Evolutionary conservation across 2,329 filamentous ascomycete genomes (phyloP).

Genomic region (Aspergillaceae sp.): DNA sequence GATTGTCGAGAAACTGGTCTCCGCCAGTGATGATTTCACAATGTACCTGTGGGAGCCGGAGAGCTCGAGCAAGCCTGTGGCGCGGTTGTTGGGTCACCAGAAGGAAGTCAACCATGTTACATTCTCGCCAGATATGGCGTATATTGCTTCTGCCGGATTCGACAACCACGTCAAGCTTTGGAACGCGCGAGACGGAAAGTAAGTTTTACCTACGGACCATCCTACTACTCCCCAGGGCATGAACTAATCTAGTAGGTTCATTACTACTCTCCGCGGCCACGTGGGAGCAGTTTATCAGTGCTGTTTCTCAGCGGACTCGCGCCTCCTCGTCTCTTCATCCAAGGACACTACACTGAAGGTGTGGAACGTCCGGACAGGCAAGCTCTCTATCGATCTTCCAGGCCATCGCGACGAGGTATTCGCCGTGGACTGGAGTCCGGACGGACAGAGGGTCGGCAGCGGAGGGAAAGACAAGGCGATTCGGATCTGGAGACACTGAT

Average conservation of each 20-base stretch:
- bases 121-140: conserved; percentile 80
- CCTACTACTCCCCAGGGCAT: conserved; percentile 7
- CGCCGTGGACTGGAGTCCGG: conserved; percentile 88
- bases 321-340: conserved; percentile 76
- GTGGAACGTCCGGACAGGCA: conserved; percentile 82
- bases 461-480: conserved; percentile 84
- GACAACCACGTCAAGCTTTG: conserved; percentile 94
- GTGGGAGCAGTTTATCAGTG: conserved; percentile 88
- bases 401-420: conserved; percentile 91
- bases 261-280: conserved; percentile 80
- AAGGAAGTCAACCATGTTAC: conserved; percentile 95
- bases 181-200: conserved; percentile 63
- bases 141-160: conserved; percentile 82
- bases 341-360: conserved; percentile 93
- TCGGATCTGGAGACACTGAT: conserved; percentile 54
- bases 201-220: conserved; percentile 11
- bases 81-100: conserved; percentile 85
- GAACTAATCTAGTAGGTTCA: conserved; percentile 50
- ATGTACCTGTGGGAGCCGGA: conserved; percentile 92
- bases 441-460: conserved; percentile 79
- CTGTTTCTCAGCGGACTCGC: conserved; percentile 82
- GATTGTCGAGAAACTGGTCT: conserved; percentile 75
- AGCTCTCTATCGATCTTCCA: conserved; percentile 72
- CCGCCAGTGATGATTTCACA: conserved; percentile 89
- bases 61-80: conserved; percentile 69